Evolutionary conservation across 2,329 filamentous ascomycete genomes (phyloP).

Genomic region (Sporothrix variecibatus): DNA sequence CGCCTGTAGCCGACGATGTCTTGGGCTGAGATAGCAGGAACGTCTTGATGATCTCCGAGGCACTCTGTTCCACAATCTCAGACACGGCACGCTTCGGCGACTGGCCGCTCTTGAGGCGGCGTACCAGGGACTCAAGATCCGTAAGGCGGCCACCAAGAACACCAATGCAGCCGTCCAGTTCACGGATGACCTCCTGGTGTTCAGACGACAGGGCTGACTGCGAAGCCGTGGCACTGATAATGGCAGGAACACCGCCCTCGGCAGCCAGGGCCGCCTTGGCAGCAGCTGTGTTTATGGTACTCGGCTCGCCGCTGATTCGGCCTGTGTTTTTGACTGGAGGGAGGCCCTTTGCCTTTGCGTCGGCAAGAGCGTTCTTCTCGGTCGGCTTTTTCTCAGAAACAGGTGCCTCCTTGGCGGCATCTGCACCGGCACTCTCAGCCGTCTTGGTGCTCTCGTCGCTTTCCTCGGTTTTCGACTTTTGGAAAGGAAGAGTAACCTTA

Average conservation of each 20-base stretch:
- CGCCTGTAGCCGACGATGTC: conserved; percentile 31
- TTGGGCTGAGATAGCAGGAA: conserved; percentile 70
- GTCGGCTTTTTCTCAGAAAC: background rate
- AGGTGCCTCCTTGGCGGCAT: background rate
- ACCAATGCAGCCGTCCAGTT: conserved; percentile 79
- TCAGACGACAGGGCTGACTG: background rate
- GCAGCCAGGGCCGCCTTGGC: conserved; percentile 22
- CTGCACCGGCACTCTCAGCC: background rate
- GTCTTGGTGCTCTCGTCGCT: background rate
- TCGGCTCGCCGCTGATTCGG: background rate
- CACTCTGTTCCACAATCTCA: conserved; percentile 86
- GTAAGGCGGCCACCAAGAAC: conserved; percentile 88
- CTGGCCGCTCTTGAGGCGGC: conserved; percentile 84
- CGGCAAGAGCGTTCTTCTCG: background rate
- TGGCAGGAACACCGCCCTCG: background rate
- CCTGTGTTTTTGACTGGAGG: background rate
- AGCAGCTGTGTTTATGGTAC: conserved; percentile 21
- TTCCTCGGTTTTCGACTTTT: conserved; percentile 14
- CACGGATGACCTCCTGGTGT: conserved; percentile 54
- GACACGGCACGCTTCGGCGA: conserved; percentile 76
- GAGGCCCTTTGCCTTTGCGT: background rate
- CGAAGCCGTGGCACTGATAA: background rate
- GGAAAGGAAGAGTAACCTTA: conserved; percentile 24
- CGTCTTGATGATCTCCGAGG: conserved; percentile 90
- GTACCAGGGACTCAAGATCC: conserved; percentile 90